Evolutionary conservation across 176 grass and related monocot genomes (phyloP).

Genomic region (Bothriochloa decipiens): DNA sequence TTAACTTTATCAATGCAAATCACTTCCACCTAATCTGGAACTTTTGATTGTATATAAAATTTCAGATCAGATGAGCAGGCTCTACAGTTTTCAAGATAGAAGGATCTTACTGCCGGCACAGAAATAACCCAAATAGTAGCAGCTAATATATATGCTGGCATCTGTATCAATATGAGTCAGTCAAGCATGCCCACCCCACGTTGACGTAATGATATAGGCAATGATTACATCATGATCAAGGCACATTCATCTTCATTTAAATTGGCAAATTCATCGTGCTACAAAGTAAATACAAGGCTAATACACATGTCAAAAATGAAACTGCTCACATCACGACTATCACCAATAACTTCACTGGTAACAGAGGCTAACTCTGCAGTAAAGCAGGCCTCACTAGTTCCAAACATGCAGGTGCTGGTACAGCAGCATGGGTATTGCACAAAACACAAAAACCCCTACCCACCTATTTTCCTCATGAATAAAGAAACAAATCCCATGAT

Average conservation of each 20-base stretch:
- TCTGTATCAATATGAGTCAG: neutral
- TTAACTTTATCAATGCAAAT: neutral
- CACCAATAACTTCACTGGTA: slow-evolving; percentile 19
- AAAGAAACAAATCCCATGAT: neutral
- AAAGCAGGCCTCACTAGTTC: slow-evolving; percentile 32
- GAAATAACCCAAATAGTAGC: slow-evolving; percentile 17
- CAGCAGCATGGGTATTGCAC: neutral
- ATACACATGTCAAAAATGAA: slow-evolving; percentile 10
- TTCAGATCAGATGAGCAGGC: neutral
- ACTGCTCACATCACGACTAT: neutral
- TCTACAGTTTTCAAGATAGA: slow-evolving; percentile 2
- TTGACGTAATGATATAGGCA: neutral
- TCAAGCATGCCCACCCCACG: neutral
- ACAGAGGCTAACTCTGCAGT: neutral
- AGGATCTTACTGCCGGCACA: neutral
- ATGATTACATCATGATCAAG: neutral
- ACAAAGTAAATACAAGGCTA: slow-evolving; percentile 9
- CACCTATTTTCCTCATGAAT: neutral
- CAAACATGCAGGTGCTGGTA: neutral
- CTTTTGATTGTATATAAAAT: slow-evolving; percentile 10
- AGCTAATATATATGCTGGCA: neutral
- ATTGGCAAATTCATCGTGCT: slow-evolving; percentile 15
- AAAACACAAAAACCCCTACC: slow-evolving; percentile 9
- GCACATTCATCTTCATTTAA: neutral
- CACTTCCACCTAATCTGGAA: neutral